Base-by-base conservation (phyloP, 257 asterid species). In the Solanum sparsipilum region DNA sequence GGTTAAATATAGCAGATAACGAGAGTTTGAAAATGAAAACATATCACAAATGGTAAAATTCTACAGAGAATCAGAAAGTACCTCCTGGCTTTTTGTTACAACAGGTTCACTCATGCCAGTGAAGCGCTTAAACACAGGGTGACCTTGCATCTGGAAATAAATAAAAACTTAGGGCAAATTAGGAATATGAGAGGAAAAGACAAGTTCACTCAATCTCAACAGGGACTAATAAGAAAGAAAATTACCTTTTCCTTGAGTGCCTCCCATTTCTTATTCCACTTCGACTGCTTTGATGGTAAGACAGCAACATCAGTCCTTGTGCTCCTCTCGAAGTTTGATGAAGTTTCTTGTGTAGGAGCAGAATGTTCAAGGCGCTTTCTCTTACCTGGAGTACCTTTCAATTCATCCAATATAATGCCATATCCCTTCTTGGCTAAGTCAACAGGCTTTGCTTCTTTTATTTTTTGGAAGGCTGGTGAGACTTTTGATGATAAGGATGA, bases 211-310 rank as follows among this genome's bases (percentile, higher is more conserved):
- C 13, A 15, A 56, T 67, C 6, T 71, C 87, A 29, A 83, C 73
- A 82, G 29, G 46, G 9, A 39, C 27, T 35, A 84, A 56, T 7
- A 12, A 72, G 75, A 74, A 85, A 71, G 27, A 35, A 48, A 78
- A 89, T 90, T 83, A 97, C 99, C 97, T 94, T 97, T 70, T 93
- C 93, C 92, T 92, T 97, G 90, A 97, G 88, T 11, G 93, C 91
- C 87, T 94, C 97, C 98, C 98, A 95, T 90, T 95, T 97, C 93
- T 94, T 96, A 89, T 93, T 91, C 98, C 96, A 94, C 52, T 88
- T 89, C 6, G 99, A 94, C 89, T 95, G 95, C 75, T 93, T 93
- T 71, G 94, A 89, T 76, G 99, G 98, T 72, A 94, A 86, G 91
- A 94, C 91, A 86, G 93, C 98, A 88, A 97, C 84, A 75, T 97